These are phyloP conservation scores for Athelia psychrophila DNA, from an alignment of 1,284 basidiomycete species.

Conservation along the genomic window DNA sequence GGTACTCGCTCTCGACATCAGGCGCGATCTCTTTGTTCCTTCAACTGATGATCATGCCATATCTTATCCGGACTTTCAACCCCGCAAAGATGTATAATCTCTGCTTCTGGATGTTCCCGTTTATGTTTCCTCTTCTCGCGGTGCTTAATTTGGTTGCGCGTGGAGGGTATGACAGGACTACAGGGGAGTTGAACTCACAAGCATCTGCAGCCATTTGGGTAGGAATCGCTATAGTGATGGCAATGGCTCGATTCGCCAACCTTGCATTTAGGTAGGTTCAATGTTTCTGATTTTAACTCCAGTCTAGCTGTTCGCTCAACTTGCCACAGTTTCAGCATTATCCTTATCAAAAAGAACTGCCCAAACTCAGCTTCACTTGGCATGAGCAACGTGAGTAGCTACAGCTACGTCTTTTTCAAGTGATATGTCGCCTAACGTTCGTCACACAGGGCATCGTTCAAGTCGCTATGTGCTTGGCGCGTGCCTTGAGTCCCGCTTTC, in stretches of 20 bases:
- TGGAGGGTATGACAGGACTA: constrained; percentile 19
- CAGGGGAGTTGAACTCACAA: constrained; percentile 17
- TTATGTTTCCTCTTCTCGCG: constrained; percentile 42
- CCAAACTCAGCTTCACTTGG: constrained; percentile 53
- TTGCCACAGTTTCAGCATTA: constrained; percentile 51
- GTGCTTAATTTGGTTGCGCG: constrained; percentile 41
- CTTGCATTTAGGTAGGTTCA: constrained; percentile 40
- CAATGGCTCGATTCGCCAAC: constrained; percentile 32
- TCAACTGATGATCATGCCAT: constrained; percentile 46
- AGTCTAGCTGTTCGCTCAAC: background rate
- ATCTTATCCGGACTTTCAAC: constrained; percentile 41
- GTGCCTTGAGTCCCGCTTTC: constrained; percentile 58
- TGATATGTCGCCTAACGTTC: too few relatives aligned
- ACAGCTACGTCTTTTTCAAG: background rate
- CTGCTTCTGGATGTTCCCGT: constrained; percentile 47
- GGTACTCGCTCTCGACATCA: constrained; percentile 48
- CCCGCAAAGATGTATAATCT: constrained; percentile 40
- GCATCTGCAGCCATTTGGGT: constrained; percentile 35
- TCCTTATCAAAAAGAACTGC: constrained; percentile 54
- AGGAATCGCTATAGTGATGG: constrained; percentile 37
- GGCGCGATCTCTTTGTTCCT: constrained; percentile 41
- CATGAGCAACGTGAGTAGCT: constrained; percentile 48
- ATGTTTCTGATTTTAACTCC: background rate
- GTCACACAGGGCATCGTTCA: constrained; percentile 47
- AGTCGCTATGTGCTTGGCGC: constrained; percentile 55